Percentiles rank a stretch among this genome's conserved stretches.
These are phyloP conservation scores for Setaria viridis DNA, from an alignment of 202 grass and related monocot species.

Conservation along the genomic window DNA sequence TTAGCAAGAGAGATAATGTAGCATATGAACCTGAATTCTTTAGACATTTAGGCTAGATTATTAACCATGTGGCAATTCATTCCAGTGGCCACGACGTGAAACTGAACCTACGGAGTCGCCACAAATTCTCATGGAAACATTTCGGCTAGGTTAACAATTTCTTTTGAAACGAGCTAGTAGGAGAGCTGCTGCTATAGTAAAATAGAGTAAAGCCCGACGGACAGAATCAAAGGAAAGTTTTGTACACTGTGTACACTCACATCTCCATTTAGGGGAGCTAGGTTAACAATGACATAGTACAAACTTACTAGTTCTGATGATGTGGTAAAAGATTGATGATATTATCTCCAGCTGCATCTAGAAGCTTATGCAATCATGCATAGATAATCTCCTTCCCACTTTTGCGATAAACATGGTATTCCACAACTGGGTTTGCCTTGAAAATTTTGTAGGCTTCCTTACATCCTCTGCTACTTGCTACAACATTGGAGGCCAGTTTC, in stretches of 20 bases:
- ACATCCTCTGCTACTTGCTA: neutral
- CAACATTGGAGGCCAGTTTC: neutral
- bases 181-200: no score
- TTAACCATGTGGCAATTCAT: neutral
- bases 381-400: neutral
- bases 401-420: neutral
- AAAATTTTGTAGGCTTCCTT: neutral
- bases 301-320: neutral
- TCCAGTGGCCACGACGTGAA: neutral
- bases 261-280: no score
- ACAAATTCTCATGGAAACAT: no score
- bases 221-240: no score
- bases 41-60: neutral
- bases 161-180: no score
- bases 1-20: neutral
- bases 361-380: neutral
- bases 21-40: neutral
- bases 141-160: neutral
- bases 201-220: no score
- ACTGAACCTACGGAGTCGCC: no score
- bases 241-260: no score
- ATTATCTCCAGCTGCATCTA: neutral
- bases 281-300: no score
- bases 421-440: neutral
- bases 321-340: neutral